These are phyloP conservation scores for Globisporangium paroecandrum DNA, from an alignment of 352 stramenopile species.

Conservation along the genomic window DNA sequence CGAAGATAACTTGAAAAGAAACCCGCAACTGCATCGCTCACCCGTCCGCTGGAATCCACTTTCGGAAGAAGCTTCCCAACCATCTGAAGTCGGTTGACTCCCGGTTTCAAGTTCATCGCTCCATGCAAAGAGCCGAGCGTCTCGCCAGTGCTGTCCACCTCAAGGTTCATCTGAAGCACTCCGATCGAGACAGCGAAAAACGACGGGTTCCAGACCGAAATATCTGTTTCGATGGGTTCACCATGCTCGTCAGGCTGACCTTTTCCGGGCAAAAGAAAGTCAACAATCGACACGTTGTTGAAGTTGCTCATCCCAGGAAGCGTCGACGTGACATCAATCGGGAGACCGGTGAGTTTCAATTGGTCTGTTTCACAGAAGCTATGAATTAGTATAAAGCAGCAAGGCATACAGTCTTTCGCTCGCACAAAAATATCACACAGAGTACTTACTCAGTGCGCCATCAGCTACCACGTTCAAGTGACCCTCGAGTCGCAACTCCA, in stretches of 20 bases:
- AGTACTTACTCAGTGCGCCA: constrained; percentile 53
- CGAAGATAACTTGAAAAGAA: constrained; percentile 76
- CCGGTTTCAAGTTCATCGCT: constrained; percentile 51
- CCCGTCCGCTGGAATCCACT: constrained; percentile 33
- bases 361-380: constrained; percentile 27
- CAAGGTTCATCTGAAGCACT: constrained; percentile 50
- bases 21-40: constrained; percentile 42
- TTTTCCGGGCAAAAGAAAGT: constrained; percentile 55
- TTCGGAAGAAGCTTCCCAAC: constrained; percentile 44
- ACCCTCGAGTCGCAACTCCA: constrained; percentile 48
- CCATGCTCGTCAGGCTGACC: constrained; percentile 26
- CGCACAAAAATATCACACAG: not conserved
- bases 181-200: constrained; percentile 68
- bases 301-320: constrained; percentile 69
- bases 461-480: constrained; percentile 56
- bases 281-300: constrained; percentile 50
- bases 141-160: constrained; percentile 28
- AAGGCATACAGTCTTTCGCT: not conserved
- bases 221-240: constrained; percentile 54
- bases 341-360: constrained; percentile 46
- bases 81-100: constrained; percentile 48
- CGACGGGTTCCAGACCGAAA: constrained; percentile 70
- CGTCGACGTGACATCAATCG: constrained; percentile 38
- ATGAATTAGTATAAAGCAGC: constrained; percentile 4
- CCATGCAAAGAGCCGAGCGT: constrained; percentile 50